These are phyloP conservation scores for Cladosporium phlei DNA, from an alignment of 2,329 filamentous ascomycete species.

Conservation along the genomic window DNA sequence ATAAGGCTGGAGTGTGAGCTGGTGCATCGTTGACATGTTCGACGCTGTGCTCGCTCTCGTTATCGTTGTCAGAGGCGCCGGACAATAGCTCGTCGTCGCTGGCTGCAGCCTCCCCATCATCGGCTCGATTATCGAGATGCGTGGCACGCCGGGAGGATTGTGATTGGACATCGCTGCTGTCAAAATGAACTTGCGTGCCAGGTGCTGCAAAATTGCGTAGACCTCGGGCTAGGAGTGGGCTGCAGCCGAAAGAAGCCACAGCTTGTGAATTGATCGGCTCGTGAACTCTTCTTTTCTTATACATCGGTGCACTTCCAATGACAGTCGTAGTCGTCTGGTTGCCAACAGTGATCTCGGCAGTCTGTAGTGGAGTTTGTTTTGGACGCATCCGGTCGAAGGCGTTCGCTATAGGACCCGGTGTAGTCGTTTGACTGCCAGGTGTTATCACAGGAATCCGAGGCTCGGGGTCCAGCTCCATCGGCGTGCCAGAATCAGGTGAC, in stretches of 20 bases:
- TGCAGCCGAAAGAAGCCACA: conserved; percentile 45
- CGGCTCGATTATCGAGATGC: conserved; percentile 21
- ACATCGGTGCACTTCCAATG: conserved; percentile 52
- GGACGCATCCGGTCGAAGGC: conserved; percentile 62
- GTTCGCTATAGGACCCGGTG: conserved; percentile 50
- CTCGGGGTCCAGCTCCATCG: conserved; percentile 13
- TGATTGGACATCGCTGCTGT: conserved; percentile 24
- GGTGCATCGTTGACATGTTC: background rate
- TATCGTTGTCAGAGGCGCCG: background rate
- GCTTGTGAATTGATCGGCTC: conserved; percentile 34
- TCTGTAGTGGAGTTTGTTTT: conserved; percentile 57
- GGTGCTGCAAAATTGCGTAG: conserved; percentile 53
- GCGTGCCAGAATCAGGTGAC: too few relatives aligned
- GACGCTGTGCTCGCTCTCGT: too few relatives aligned
- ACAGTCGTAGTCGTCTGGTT: conserved; percentile 59
- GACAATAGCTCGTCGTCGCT: background rate
- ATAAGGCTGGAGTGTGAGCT: background rate
- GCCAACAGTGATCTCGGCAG: conserved; percentile 72
- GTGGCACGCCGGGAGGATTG: background rate
- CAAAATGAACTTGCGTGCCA: conserved; percentile 39
- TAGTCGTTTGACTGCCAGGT: conserved; percentile 29
- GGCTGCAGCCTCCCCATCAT: conserved; percentile 16
- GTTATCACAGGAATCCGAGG: conserved; percentile 28
- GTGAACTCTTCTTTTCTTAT: conserved; percentile 44
- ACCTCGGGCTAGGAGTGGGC: conserved; percentile 35